Evolutionary conservation across 2,329 filamentous ascomycete species (phyloP).

Genomic region (Hymenoscyphus fraxineus): DNA sequence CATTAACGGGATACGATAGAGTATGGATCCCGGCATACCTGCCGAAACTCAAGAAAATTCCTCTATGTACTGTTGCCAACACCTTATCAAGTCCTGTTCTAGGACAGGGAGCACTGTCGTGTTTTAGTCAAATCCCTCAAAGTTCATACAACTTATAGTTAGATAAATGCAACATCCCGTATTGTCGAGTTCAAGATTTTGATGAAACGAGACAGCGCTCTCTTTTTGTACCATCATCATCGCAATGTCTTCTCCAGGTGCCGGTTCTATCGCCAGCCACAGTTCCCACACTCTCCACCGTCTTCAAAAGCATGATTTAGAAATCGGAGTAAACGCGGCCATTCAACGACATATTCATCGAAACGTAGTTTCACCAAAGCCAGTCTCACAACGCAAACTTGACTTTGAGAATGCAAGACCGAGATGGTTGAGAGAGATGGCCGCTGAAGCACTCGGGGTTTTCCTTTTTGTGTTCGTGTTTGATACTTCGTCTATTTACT

Average conservation of each 20-base stretch:
- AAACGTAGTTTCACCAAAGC: slow-evolving; percentile 46
- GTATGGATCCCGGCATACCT: no score
- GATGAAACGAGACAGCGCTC: not conserved
- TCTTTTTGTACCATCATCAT: not conserved
- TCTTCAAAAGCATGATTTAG: slow-evolving; percentile 23
- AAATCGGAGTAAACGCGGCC: slow-evolving; percentile 52
- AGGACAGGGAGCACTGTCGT: not conserved
- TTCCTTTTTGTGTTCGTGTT: slow-evolving; percentile 49
- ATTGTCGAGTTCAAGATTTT: not conserved
- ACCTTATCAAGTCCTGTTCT: not conserved
- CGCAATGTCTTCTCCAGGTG: not conserved
- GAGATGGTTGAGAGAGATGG: slow-evolving; percentile 51
- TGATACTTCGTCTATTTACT: not conserved
- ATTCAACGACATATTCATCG: slow-evolving; percentile 47
- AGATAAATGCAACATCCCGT: not conserved
- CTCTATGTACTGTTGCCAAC: not conserved
- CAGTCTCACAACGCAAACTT: slow-evolving; percentile 51
- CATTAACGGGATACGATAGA: no score
- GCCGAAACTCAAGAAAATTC: not conserved
- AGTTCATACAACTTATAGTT: not conserved
- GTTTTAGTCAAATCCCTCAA: not conserved
- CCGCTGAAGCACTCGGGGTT: slow-evolving; percentile 53
- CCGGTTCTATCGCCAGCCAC: not conserved
- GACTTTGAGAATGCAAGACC: slow-evolving; percentile 52
- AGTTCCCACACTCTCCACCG: not conserved